Conservation (phyloP, 768 basidiomycete species). For the Piloderma croceum region DNA sequence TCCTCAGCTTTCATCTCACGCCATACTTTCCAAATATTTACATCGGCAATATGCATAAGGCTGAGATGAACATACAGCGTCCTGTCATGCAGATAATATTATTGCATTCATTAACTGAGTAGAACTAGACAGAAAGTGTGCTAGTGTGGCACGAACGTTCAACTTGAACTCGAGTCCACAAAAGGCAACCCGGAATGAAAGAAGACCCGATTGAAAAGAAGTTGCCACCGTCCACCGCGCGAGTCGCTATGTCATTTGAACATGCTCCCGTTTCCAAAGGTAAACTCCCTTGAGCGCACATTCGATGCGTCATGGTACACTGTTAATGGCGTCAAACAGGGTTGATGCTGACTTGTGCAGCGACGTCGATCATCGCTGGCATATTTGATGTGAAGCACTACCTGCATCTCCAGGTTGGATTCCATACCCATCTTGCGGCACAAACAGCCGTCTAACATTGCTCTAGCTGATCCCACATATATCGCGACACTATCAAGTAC, state of each 20-base stretch:
- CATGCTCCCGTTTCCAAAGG: conserved; percentile 84
- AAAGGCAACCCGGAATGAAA: too few species aligned
- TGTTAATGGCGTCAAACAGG: conserved; percentile 39
- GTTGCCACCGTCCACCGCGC: too few species aligned
- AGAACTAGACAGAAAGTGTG: too few species aligned
- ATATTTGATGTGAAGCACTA: conserved; percentile 87
- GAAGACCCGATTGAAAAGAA: too few species aligned
- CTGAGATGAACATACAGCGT: too few species aligned
- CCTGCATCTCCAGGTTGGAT: conserved; percentile 70
- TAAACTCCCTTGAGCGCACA: conserved; percentile 19
- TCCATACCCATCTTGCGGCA: neutral
- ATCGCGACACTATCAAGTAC: conserved; percentile 84
- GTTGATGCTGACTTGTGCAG: conserved; percentile 66
- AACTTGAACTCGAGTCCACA: too few species aligned
- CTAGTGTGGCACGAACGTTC: too few species aligned
- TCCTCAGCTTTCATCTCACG: too few species aligned
- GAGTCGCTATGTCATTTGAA: conserved; percentile 70
- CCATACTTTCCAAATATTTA: too few species aligned
- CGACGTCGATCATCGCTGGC: conserved; percentile 69
- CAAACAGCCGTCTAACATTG: neutral
- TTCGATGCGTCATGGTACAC: conserved; percentile 1
- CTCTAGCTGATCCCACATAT: conserved; percentile 79
- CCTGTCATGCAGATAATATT: too few species aligned
- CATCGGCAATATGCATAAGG: too few species aligned
- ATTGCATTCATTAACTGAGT: too few species aligned